Evolutionary conservation across 768 basidiomycete species (phyloP).

Genomic region (Terana coerulea): DNA sequence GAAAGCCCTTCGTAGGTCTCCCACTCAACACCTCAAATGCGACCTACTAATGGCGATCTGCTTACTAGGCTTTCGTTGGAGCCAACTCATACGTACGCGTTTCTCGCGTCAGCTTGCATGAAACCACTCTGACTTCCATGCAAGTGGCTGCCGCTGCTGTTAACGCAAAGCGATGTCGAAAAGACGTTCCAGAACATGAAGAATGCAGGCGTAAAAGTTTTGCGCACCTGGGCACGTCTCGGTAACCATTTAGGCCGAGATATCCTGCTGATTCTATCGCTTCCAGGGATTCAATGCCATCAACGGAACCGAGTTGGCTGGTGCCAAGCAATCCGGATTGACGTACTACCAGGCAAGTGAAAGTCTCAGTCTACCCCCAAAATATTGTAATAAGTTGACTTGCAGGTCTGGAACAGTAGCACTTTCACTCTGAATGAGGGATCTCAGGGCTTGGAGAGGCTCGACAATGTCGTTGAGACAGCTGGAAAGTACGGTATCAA

Average conservation of each 20-base stretch:
- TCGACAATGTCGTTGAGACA: conserved; percentile 47
- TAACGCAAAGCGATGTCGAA: conserved; percentile 43
- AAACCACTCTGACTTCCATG: not conserved
- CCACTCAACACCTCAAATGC: not conserved
- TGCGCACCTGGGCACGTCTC: conserved; percentile 47
- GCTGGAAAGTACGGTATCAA: conserved; percentile 49
- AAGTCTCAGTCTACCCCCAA: not conserved
- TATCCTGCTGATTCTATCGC: not conserved
- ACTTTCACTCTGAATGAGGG: conserved; percentile 49
- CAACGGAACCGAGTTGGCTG: conserved; percentile 39
- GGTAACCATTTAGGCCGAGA: not conserved
- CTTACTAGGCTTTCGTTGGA: conserved; percentile 42
- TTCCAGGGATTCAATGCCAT: conserved; percentile 38
- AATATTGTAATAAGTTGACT: not conserved
- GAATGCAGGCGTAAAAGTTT: conserved; percentile 44
- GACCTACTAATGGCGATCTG: not conserved
- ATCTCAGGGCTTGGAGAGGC: conserved; percentile 48
- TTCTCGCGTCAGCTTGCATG: not conserved
- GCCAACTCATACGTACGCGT: conserved; percentile 48
- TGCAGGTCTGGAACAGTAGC: conserved; percentile 46
- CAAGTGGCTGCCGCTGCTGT: conserved; percentile 56
- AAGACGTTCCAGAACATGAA: conserved; percentile 47
- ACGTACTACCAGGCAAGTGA: conserved; percentile 46
- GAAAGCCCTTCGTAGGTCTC: conserved; percentile 44
- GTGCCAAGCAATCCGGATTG: conserved; percentile 37